These are phyloP conservation scores for Scalesia atractyloides DNA, from an alignment of 129 eudicot species.

Conservation along the genomic window DNA sequence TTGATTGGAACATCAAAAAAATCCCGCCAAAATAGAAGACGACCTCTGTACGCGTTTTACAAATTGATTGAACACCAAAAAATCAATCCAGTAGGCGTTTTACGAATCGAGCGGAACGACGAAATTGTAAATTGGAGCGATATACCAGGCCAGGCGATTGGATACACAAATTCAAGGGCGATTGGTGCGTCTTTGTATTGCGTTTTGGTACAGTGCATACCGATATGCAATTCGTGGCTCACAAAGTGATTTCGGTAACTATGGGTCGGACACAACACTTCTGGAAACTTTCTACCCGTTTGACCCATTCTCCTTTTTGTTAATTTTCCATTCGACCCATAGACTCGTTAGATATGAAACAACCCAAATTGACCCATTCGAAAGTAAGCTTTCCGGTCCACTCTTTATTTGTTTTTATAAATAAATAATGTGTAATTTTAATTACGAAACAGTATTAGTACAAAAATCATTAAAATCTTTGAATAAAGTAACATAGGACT, in stretches of 20 bases:
- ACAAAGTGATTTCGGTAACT: no score
- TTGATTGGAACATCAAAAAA: not conserved
- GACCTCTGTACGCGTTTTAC: no score
- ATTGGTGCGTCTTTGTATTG: no score
- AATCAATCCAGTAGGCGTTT: no score
- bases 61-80: no score
- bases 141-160: no score
- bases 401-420: not conserved
- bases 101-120: no score
- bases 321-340: not conserved
- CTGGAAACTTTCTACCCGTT: not conserved
- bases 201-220: no score
- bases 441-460: not conserved
- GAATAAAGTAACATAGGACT: not conserved
- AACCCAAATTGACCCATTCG: not conserved
- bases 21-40: no score
- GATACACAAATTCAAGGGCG: no score
- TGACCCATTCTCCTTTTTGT: not conserved
- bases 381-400: not conserved
- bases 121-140: no score
- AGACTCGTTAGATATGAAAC: not conserved
- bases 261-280: not conserved
- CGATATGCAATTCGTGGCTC: no score
- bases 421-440: not conserved
- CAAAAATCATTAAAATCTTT: not conserved